A percentile compares a stretch with the other conserved stretches of the same genome.
These are phyloP conservation scores for Zychaea mexicana DNA, from an alignment of 371 early-diverging fungal genomes.

Conservation along the genomic window DNA sequence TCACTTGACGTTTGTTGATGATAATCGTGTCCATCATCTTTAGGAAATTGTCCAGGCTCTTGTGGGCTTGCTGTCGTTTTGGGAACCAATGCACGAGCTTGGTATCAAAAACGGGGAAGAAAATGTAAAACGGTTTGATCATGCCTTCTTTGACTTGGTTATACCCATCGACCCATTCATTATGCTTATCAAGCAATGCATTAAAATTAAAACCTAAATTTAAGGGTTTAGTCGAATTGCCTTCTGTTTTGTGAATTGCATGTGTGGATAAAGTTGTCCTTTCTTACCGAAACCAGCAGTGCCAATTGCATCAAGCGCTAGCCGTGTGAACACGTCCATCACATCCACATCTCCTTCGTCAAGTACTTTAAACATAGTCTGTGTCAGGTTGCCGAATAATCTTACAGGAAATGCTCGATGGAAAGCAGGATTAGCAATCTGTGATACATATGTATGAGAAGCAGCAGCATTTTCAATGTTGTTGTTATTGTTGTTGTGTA, in stretches of 20 bases:
- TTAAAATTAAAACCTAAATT: slow-evolving; percentile 27
- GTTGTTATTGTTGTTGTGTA: too few species aligned
- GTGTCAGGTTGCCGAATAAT: slow-evolving; percentile 25
- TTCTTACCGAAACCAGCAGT: slow-evolving; percentile 37
- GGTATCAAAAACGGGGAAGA: slow-evolving; percentile 28
- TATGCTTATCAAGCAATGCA: slow-evolving; percentile 18
- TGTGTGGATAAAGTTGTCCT: background rate
- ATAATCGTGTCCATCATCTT: slow-evolving; percentile 40
- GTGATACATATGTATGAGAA: background rate
- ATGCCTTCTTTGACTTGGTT: slow-evolving; percentile 9
- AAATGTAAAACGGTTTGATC: slow-evolving; percentile 16
- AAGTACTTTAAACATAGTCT: slow-evolving; percentile 21
- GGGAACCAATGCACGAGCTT: slow-evolving; percentile 20
- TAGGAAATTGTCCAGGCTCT: slow-evolving; percentile 30
- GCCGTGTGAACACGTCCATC: slow-evolving; percentile 18
- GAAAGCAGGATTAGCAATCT: slow-evolving; percentile 45
- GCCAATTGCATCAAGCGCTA: slow-evolving; percentile 43
- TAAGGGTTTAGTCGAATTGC: too few species aligned
- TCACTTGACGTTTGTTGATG: slow-evolving; percentile 23
- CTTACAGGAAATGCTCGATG: slow-evolving; percentile 38
- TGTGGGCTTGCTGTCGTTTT: slow-evolving; percentile 33
- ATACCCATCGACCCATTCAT: slow-evolving; percentile 9
- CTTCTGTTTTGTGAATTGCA: too few species aligned
- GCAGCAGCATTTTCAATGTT: too few species aligned
- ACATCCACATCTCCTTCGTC: slow-evolving; percentile 21